A percentile compares a stretch with the other conserved stretches of the same genome.
Evolutionary conservation across 768 basidiomycete species (phyloP).

Genomic region (Collybiopsis luxurians): DNA sequence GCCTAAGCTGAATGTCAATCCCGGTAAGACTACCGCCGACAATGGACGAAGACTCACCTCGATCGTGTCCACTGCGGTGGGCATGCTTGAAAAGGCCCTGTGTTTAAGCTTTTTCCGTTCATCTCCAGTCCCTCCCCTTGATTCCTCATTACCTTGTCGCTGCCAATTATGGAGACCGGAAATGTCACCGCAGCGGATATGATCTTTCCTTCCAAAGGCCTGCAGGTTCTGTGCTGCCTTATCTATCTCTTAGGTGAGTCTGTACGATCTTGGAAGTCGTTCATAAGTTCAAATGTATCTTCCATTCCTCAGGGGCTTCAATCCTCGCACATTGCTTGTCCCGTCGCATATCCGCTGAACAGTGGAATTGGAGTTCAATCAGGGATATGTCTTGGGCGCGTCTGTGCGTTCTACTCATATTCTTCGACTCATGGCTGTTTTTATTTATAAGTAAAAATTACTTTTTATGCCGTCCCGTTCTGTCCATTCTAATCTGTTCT

Average conservation of each 20-base stretch:
- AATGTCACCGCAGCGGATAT: background rate
- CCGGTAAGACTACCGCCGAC: no score
- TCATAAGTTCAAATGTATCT: no score
- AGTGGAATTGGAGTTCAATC: slow-evolving; percentile 23
- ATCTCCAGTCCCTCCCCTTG: no score
- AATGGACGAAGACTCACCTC: no score
- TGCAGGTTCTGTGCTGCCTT: background rate
- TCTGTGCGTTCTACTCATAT: slow-evolving; percentile 36
- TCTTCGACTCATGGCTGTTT: slow-evolving; percentile 43
- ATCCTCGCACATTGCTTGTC: slow-evolving; percentile 36
- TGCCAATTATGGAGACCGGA: no score
- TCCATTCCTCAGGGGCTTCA: slow-evolving; percentile 27
- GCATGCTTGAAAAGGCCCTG: no score
- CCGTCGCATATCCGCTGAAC: slow-evolving; percentile 30
- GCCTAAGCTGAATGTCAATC: no score
- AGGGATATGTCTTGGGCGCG: slow-evolving; percentile 36
- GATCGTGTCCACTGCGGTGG: no score
- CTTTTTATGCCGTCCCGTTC: background rate
- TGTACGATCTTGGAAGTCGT: no score
- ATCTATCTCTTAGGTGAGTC: slow-evolving; percentile 1
- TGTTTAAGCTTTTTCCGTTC: no score
- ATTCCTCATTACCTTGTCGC: no score
- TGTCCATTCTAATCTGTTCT: no score
- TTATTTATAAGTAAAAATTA: slow-evolving; percentile 33
- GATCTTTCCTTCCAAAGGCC: slow-evolving; percentile 1